phyloP scores from a whole-genome alignment of 2,329 filamentous ascomycete species.

The Clarireedia sp. region DNA sequence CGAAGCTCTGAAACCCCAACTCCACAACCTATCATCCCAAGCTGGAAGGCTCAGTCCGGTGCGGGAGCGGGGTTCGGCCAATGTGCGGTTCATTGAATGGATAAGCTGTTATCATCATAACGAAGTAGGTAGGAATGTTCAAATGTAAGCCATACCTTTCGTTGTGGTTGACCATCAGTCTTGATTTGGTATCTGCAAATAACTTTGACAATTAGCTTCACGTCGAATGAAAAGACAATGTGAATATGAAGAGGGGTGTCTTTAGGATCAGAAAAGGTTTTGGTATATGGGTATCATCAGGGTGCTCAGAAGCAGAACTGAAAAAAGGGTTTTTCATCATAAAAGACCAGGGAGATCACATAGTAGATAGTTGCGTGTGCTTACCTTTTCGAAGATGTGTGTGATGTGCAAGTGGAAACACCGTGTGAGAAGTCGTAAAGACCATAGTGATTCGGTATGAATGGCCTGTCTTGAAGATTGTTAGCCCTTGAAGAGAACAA shows the following conservation, averaged over 20 bases:
- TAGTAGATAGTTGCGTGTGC: background rate
- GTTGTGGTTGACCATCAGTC: background rate
- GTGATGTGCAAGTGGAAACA: background rate
- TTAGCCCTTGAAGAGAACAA: constrained; percentile 18
- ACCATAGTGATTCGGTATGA: background rate
- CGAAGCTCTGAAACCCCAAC: constrained; percentile 56
- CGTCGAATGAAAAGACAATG: background rate
- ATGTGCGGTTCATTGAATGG: constrained; percentile 64
- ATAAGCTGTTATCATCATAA: constrained; percentile 61
- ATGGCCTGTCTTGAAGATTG: background rate
- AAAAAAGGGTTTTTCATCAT: constrained; percentile 59
- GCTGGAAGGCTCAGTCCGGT: constrained; percentile 47
- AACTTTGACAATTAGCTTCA: constrained; percentile 1
- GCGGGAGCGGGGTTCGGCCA: constrained; percentile 65
- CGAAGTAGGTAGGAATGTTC: constrained; percentile 12
- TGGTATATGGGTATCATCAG: constrained; percentile 62
- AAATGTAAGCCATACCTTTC: constrained; percentile 18
- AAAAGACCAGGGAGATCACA: constrained; percentile 25
- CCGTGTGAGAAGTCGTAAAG: background rate
- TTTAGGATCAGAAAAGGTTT: constrained; percentile 48
- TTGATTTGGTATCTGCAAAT: background rate
- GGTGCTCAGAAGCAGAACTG: constrained; percentile 71
- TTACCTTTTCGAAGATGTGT: background rate
- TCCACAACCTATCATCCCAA: constrained; percentile 69
- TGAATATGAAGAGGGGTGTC: constrained; percentile 8